A percentile compares a stretch with the other conserved stretches of the same genome.
phyloP scores from a whole-genome alignment of 441 rosid species.

The Brassica balearica region DNA sequence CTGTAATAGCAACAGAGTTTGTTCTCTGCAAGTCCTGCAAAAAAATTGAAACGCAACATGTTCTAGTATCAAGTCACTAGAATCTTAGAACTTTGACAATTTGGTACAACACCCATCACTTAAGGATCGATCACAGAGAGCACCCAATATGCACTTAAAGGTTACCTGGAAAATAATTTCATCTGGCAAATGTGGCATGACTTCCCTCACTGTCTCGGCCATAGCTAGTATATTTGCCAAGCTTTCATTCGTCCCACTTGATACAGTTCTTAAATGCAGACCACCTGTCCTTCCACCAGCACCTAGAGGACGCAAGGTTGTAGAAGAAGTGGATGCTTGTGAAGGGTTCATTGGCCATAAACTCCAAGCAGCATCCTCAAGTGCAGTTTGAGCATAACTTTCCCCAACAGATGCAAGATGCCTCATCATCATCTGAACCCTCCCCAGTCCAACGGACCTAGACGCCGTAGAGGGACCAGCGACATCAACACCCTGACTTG shows the following conservation, averaged over 20 bases:
- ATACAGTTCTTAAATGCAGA: conserved; percentile 64
- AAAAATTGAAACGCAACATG: conserved; percentile 17
- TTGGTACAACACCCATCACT: conserved; percentile 3
- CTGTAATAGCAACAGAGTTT: conserved; percentile 85
- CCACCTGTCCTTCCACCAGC: conserved; percentile 63
- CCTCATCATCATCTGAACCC: conserved; percentile 99
- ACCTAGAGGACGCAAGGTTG: conserved; percentile 49
- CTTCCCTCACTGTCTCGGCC: conserved; percentile 95
- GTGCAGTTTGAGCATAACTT: conserved; percentile 87
- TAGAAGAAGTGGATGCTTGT: conserved; percentile 71
- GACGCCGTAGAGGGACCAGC: conserved; percentile 85
- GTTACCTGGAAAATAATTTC: conserved; percentile 91
- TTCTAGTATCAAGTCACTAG: conserved; percentile 25
- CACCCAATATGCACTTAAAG: conserved; percentile 28
- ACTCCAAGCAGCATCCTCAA: conserved; percentile 90
- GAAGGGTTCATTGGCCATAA: conserved; percentile 82
- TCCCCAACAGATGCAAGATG: conserved; percentile 97
- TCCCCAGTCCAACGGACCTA: conserved; percentile 81
- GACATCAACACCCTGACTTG: conserved; percentile 76
- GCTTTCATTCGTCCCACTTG: conserved; percentile 60
- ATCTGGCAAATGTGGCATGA: conserved; percentile 91
- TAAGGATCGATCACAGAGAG: conserved; percentile 13
- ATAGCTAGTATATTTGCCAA: conserved; percentile 82
- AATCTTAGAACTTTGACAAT: conserved; percentile 5
- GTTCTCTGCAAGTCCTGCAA: conserved; percentile 79